Conservation (phyloP, 2,329 filamentous ascomycete species). For the Neonectria faginata region DNA sequence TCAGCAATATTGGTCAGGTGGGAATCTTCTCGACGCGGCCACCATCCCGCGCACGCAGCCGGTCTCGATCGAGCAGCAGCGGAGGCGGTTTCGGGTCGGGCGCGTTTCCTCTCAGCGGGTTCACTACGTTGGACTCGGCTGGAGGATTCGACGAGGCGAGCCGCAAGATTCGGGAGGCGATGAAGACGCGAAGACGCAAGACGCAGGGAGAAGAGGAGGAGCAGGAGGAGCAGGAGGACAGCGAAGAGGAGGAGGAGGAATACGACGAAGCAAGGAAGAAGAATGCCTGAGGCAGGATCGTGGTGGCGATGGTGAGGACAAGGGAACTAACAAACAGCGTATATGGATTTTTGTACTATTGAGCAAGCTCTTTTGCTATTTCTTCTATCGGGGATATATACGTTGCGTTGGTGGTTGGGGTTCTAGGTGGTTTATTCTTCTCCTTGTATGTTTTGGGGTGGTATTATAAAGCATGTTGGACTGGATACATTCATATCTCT, state of each 20-base stretch:
- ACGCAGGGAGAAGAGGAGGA: constrained; percentile 55
- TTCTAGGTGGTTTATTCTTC: constrained; percentile 1
- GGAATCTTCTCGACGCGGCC: constrained; percentile 92
- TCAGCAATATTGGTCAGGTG: constrained; percentile 87
- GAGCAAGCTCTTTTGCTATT: constrained; percentile 19
- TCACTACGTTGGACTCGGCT: constrained; percentile 75
- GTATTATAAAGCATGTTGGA: neutral
- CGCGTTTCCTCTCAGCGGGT: constrained; percentile 75
- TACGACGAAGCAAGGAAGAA: constrained; percentile 59
- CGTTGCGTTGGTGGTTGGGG: neutral
- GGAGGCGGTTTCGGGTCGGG: constrained; percentile 70
- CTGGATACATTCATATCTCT: neutral
- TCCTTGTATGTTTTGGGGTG: neutral
- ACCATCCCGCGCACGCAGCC: constrained; percentile 79
- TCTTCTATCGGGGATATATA: constrained; percentile 1
- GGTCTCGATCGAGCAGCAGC: constrained; percentile 77
- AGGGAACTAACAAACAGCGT: constrained; percentile 10
- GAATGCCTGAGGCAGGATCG: constrained; percentile 45
- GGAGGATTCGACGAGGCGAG: constrained; percentile 85
- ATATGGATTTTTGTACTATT: constrained; percentile 9
- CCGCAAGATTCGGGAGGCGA: constrained; percentile 84
- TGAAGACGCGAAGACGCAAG: constrained; percentile 73
- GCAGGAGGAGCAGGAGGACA: constrained; percentile 54
- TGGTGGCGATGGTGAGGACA: neutral
- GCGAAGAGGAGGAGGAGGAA: constrained; percentile 54